Conservation (phyloP, 768 basidiomycete genomes). For the Naganishia onofrii region DNA sequence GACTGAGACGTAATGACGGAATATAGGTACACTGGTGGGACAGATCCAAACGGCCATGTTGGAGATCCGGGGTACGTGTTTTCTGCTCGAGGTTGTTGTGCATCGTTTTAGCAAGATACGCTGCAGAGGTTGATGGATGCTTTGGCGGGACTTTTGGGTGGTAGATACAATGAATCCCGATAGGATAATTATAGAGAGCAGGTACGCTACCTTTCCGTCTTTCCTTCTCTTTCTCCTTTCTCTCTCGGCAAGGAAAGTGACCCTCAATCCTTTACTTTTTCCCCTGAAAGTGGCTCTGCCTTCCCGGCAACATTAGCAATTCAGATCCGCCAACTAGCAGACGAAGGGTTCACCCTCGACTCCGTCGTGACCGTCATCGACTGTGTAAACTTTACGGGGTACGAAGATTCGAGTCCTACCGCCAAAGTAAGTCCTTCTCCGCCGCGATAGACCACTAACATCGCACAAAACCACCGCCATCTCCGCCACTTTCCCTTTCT, state of each 20-base stretch:
- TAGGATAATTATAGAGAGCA: constrained; percentile 91
- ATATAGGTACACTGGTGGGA: constrained; percentile 76
- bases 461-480: too few relatives aligned
- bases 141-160: not conserved
- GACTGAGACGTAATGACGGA: too few relatives aligned
- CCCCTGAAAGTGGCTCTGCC: constrained; percentile 70
- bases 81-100: too few relatives aligned
- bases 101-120: too few relatives aligned
- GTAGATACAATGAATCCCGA: constrained; percentile 72
- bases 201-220: too few relatives aligned
- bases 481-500: too few relatives aligned
- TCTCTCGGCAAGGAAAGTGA: too few relatives aligned
- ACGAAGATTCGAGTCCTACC: constrained; percentile 87
- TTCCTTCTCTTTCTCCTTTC: too few relatives aligned
- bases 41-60: constrained; percentile 87
- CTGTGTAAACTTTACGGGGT: constrained; percentile 78
- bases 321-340: constrained; percentile 85
- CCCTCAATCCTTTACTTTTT: not conserved
- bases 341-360: constrained; percentile 77
- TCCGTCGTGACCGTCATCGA: constrained; percentile 82
- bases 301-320: constrained; percentile 94
- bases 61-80: constrained; percentile 70
- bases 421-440: constrained; percentile 66
- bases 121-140: too few relatives aligned
- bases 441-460: too few relatives aligned